Base-by-base conservation (phyloP, 805 yeast genomes). In the Pichia heedii region DNA sequence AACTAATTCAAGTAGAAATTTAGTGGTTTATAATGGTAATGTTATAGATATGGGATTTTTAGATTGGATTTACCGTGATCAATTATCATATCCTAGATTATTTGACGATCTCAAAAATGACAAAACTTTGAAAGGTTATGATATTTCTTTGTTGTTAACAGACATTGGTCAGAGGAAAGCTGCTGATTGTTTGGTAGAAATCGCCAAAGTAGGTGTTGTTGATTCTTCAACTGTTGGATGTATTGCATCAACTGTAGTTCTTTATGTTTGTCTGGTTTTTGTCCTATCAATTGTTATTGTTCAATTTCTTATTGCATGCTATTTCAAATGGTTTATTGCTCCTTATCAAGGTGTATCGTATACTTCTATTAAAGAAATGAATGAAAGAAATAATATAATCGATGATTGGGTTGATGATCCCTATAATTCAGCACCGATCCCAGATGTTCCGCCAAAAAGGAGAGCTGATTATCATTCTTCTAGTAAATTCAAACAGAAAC, bases 211-310 rank as follows among this genome's bases (percentile, higher is more conserved):
- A 15, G 98, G 98, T 20, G 79, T 77, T 39, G 76, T 93, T 35
- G 97, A 93, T 58, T 77, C 89, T 2, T 85, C 84, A 33, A 79
- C 95, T 7, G 78, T 93, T 55, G 98, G 98, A 6, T 93, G 98
- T 66, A 79, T 93, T 56, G 95, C 96, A 0, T 87, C 97, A 0
- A 68, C 79, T 43, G 79, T 89, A 33, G 96, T 93, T 1, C 72
- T 93, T 47, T 77, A 78, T 53, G 73, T 83, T 7, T 84, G 97
- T 1, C 71, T 93, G 55, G 81, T 84, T 10, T 87, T 93, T 58
- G 89, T 93, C 54, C 69, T 93, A 45, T 74, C 94, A 2, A 76
- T 93, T 42, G 95, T 88, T 21, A 56, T 80, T 41, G 70, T 70
- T 36, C 89, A 89, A 64, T 93, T 93, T 54, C 44, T 83, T 13